A percentile compares a stretch with the other conserved stretches of the same genome.
These are phyloP conservation scores for Oropetium thomaeum DNA, from an alignment of 176 grass and related monocot species.

Conservation along the genomic window DNA sequence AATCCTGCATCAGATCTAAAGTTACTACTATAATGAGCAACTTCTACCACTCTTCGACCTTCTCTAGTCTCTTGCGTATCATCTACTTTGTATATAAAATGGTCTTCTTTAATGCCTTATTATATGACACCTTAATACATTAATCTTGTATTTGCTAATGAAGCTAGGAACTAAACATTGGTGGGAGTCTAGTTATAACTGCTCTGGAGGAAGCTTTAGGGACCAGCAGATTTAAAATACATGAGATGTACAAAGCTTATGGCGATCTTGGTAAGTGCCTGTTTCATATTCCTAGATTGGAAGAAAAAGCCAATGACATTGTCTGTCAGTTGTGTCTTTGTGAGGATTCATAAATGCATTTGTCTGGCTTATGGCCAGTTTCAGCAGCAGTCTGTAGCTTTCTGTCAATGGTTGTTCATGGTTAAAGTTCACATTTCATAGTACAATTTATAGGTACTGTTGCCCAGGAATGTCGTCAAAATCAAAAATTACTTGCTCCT, in stretches of 20 bases:
- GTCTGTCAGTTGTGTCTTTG: slow-evolving; percentile 9
- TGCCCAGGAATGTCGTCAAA: slow-evolving; percentile 86
- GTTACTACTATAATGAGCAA: background rate
- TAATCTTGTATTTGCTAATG: slow-evolving; percentile 48
- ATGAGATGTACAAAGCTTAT: slow-evolving; percentile 82
- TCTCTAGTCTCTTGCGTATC: background rate
- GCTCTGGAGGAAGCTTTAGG: slow-evolving; percentile 81
- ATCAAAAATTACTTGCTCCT: slow-evolving; percentile 84
- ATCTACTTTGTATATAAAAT: slow-evolving; percentile 14
- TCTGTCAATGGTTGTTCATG: slow-evolving; percentile 23
- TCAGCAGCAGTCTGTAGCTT: slow-evolving; percentile 20
- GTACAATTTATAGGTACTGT: slow-evolving; percentile 65
- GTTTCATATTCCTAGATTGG: slow-evolving; percentile 28
- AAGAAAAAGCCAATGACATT: background rate
- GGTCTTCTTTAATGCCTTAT: slow-evolving; percentile 24
- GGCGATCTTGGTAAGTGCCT: slow-evolving; percentile 84
- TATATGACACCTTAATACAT: background rate
- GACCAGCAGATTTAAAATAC: slow-evolving; percentile 80
- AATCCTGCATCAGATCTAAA: background rate
- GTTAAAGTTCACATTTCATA: slow-evolving; percentile 3
- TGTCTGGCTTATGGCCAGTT: background rate
- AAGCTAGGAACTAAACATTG: slow-evolving; percentile 98
- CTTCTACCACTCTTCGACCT: background rate
- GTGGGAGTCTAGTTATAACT: slow-evolving; percentile 69
- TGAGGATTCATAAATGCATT: slow-evolving; percentile 15